Evolutionary conservation across 1,284 basidiomycete species (phyloP), one percentile per base, ranked within the genome.

Genomic region (Fereydounia khargensis): DNA sequence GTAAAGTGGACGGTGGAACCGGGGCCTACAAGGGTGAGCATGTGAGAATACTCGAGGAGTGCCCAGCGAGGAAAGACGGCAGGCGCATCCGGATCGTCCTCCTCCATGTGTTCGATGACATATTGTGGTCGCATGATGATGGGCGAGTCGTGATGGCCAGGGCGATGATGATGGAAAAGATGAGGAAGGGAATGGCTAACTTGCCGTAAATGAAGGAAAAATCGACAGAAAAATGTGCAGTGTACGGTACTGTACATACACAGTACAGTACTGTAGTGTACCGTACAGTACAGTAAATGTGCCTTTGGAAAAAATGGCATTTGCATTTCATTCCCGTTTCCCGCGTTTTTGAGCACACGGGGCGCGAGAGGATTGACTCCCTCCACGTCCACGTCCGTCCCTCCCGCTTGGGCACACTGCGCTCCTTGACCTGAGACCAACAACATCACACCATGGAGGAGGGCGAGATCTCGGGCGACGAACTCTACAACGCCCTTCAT

Each of bases 1-100:
- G 90, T 91, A 76, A 94, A 95, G 65, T 86, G 82, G 16, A 94
- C 84, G 2, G 80, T 78, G 1, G 85, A 81, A 6, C 79, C 77
- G 0, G 82, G 76, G 1, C 86, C 86, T 10, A 89, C 86, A 6
- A 92, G 79, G 10, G 78, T 81, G 33, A 86, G 83, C 90, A 94
- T 94, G 73, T 95, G 89, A 84, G 89, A 51, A n/a, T 55, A 49
- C 55, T 75, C 73, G 33, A 75, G 63, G 18, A 75, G 43, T 7
- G 73, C 73, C 73, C 73, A 75, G 13, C 50, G 35, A 2, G 73
- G 65, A 25, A 75, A 75, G 6, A 53, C 47, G 14, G 63, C 45
- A 13, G 73, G 65, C 3, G 71, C 63, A 13, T 44, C 47, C 4
- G 65, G 62, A 33, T 71, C 70, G 39, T 73, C 70, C 38, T 74